phyloP scores from a whole-genome alignment of 139 green algal species.

The Yamagishiella unicocca region DNA sequence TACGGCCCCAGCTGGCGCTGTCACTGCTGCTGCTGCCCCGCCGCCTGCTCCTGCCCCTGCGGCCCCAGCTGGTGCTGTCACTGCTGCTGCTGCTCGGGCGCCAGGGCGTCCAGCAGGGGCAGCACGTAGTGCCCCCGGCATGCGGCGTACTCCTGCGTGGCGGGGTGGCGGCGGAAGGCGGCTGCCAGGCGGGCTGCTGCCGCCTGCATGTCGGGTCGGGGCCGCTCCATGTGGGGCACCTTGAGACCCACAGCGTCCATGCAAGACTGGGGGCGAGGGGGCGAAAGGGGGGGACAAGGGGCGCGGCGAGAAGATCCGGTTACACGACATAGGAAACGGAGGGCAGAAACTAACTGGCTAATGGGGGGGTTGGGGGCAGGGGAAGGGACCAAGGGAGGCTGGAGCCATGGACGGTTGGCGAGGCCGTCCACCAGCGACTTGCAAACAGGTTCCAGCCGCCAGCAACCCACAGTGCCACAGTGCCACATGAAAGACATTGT shows the following conservation, averaged over 20 bases:
- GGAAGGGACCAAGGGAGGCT: neutral
- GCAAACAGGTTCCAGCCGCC: no score
- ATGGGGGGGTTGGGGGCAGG: neutral
- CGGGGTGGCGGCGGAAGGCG: constrained; percentile 29
- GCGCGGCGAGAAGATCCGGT: no score
- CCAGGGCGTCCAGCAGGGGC: constrained; percentile 16
- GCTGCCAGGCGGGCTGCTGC: neutral
- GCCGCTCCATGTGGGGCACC: constrained; percentile 15
- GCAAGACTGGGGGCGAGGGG: neutral
- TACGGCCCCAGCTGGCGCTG: neutral
- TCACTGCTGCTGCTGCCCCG: neutral
- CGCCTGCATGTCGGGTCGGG: constrained; percentile 7
- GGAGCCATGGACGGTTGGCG: neutral
- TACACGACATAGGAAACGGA: no score
- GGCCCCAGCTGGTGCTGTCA: neutral
- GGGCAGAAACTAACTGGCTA: no score
- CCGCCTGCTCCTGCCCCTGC: neutral
- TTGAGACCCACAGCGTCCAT: constrained; percentile 35
- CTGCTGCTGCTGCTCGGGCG: neutral
- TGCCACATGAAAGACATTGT: no score
- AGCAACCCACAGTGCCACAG: no score
- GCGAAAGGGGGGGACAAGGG: neutral
- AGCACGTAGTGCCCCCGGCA: constrained; percentile 12
- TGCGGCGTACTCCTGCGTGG: neutral
- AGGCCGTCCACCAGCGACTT: no score